Conservation (phyloP, 768 basidiomycete species). For the Lanmaoa pseudosensibilis region DNA sequence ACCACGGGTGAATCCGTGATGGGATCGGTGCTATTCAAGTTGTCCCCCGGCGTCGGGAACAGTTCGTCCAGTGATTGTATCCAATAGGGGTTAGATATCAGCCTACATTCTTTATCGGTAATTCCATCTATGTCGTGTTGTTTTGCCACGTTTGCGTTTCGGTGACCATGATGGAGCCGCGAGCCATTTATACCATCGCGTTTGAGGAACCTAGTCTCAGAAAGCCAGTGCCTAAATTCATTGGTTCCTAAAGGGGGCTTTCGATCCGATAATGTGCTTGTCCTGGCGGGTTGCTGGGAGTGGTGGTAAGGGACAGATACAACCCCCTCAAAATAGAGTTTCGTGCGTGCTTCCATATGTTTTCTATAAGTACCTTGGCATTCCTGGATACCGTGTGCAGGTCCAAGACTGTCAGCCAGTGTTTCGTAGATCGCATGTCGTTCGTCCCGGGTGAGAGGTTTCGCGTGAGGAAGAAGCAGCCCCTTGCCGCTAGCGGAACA, state of each 20-base stretch:
- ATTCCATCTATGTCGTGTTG: slow-evolving; percentile 6
- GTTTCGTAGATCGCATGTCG: slow-evolving; percentile 52
- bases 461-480: slow-evolving; percentile 17
- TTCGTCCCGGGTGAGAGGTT: slow-evolving; percentile 43
- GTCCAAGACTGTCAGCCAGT: slow-evolving; percentile 49
- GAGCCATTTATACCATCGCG: slow-evolving; percentile 14
- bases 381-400: slow-evolving; percentile 47
- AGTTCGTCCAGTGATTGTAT: slow-evolving; percentile 27
- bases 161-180: slow-evolving; percentile 5
- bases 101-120: slow-evolving; percentile 6
- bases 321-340: slow-evolving; percentile 48
- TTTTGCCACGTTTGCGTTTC: slow-evolving; percentile 17
- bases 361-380: slow-evolving; percentile 51
- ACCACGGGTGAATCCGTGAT: slow-evolving; percentile 31
- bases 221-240: slow-evolving; percentile 34
- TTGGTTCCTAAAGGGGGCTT: slow-evolving; percentile 17
- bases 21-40: slow-evolving; percentile 1
- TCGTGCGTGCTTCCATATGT: slow-evolving; percentile 49
- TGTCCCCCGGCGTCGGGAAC: slow-evolving; percentile 19
- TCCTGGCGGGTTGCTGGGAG: slow-evolving; percentile 14
- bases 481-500: slow-evolving; percentile 21
- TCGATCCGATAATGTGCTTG: slow-evolving; percentile 10
- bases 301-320: slow-evolving; percentile 19
- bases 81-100: slow-evolving; percentile 8
- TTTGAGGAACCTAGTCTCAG: slow-evolving; percentile 29